Conservation (phyloP, 768 basidiomycete species). For the Lanmaoa rubissima region DNA sequence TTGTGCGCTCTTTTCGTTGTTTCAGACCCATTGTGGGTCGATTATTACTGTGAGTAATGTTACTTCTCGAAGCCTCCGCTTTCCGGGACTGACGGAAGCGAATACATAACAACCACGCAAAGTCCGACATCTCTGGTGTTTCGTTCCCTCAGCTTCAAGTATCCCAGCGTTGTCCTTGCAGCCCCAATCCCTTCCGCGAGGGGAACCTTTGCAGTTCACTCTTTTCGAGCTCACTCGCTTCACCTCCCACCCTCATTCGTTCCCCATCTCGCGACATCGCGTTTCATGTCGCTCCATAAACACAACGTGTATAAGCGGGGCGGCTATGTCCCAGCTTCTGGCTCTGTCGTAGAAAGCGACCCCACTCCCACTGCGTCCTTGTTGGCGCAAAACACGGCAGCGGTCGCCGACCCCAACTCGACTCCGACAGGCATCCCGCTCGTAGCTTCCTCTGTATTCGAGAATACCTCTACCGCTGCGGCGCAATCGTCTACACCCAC, state of each 20-base stretch:
- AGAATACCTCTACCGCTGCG: background rate
- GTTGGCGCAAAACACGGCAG: constrained; percentile 22
- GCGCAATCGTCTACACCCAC: constrained; percentile 12
- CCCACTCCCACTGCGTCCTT: constrained; percentile 27
- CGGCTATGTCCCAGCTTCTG: constrained; percentile 15
- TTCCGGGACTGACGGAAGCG: constrained; percentile 20
- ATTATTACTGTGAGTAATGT: constrained; percentile 15
- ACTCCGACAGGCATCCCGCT: constrained; percentile 15
- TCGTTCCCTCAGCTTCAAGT: background rate
- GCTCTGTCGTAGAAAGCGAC: constrained; percentile 24
- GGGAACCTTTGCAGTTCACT: constrained; percentile 14
- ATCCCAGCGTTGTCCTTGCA: background rate
- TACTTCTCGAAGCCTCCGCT: background rate
- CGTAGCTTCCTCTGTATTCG: background rate
- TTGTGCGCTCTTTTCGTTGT: background rate
- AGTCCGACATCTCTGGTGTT: constrained; percentile 5
- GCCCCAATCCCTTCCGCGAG: constrained; percentile 23
- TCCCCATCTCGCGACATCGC: background rate
- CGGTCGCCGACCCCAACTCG: background rate
- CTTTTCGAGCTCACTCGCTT: constrained; percentile 18
- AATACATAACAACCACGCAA: constrained; percentile 4
- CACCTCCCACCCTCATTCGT: background rate
- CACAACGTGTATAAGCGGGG: constrained; percentile 17
- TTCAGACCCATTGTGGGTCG: background rate
- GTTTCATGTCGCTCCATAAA: constrained; percentile 17